A percentile compares a stretch with the other conserved stretches of the same genome.
Conservation (phyloP, 129 eudicot species). For the Silybum marianum region DNA sequence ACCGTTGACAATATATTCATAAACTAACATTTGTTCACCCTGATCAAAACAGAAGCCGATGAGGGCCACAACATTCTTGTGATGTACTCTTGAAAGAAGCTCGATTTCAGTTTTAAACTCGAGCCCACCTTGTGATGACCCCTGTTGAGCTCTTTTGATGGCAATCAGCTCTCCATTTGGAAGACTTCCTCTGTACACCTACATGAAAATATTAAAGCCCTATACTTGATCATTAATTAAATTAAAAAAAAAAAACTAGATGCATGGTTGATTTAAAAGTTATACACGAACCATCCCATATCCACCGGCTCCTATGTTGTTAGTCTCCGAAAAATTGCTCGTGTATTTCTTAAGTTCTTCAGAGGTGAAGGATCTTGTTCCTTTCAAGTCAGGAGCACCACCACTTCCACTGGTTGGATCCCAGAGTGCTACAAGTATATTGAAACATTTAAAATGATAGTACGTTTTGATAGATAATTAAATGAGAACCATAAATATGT, state of each 20-base stretch:
- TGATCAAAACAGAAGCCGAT: slow-evolving; percentile 74
- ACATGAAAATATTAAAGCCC: neutral
- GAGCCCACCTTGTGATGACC: slow-evolving; percentile 60
- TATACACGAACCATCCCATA: neutral
- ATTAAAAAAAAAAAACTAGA: neutral
- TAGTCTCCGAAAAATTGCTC: neutral
- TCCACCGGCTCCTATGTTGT: slow-evolving; percentile 1
- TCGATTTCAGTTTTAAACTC: slow-evolving; percentile 84
- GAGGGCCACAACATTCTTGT: slow-evolving; percentile 66
- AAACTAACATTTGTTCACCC: slow-evolving; percentile 73
- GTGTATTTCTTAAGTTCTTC: slow-evolving; percentile 53
- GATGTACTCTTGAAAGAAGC: slow-evolving; percentile 81
- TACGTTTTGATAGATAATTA: too few relatives aligned
- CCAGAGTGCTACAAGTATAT: slow-evolving; percentile 48
- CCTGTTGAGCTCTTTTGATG: slow-evolving; percentile 69
- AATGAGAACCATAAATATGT: too few relatives aligned
- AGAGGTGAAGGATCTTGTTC: slow-evolving; percentile 47
- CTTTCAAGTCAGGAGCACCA: slow-evolving; percentile 52
- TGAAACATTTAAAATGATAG: neutral
- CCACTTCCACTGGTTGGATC: slow-evolving; percentile 39
- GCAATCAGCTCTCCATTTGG: slow-evolving; percentile 60
- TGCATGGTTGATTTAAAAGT: neutral
- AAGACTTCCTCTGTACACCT: slow-evolving; percentile 69
- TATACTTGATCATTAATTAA: neutral
- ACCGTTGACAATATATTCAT: slow-evolving; percentile 63